Base-by-base conservation (phyloP, 768 basidiomycete species). In the Harrya chromipes region DNA sequence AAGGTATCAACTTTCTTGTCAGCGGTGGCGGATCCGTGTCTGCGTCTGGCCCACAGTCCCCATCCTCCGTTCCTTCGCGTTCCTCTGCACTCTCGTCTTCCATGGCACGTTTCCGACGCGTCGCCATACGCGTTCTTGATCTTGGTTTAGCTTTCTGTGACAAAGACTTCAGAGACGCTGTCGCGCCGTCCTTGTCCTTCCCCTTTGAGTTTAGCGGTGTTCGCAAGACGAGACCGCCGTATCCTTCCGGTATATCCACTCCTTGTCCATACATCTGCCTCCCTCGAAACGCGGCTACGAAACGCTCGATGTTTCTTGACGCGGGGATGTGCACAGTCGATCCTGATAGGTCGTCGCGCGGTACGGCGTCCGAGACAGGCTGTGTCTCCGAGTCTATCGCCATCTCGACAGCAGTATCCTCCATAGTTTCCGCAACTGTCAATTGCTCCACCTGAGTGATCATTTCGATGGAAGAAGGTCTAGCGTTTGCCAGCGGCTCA, bases 241-340 rank as follows among this genome's bases (percentile, higher is more conserved):
- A 92, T 0, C 88, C 88, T 6, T 67, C 59, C 2, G 89, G 90
- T 0, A 91, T 55, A 17, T 72, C 67, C 2, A 89, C 72, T 14
- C 74, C 72, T 17, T 85, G 66, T 1, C 90, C 88, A 38, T 87
- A 84, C 35, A 93, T 73, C 12, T 72, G 74, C n/a, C 90, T 72
- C 11, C 90, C 90, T 3, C 90, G 76, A 67, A 92, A 93, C 0
- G 86, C 70, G 11, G 90, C 83, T 0, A 78, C 60, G 39, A 81
- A 38, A 76, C 59, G 54, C 29, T 37, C 26, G 12, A 14, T 21
- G 16, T 39, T 36, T 38, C 50, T 40, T 13, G 51, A 20, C 23
- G 43, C 29, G 29, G 10, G 11, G 29, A 29, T 29, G 29, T 7
- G 21, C 21, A 23, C 27, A 14, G 43, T 7, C 37, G 12, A 19